These are phyloP conservation scores for Exophiala calicioides DNA, from an alignment of 2,329 filamentous ascomycete species.

Conservation along the genomic window DNA sequence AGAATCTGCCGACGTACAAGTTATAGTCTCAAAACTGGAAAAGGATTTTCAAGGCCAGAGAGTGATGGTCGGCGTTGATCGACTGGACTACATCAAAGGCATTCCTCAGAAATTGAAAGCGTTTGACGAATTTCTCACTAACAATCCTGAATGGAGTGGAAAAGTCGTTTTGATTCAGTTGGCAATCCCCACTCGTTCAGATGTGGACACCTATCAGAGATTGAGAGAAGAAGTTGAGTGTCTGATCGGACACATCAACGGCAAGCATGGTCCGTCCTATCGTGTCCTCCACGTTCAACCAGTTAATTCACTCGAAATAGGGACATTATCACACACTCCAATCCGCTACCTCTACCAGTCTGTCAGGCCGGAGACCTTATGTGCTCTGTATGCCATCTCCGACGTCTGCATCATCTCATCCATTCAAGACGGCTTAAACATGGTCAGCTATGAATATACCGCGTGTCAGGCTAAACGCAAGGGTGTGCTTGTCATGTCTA, in stretches of 20 bases:
- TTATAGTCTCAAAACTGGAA: conserved; percentile 74
- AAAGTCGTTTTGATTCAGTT: conserved; percentile 93
- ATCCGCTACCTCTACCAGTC: conserved; percentile 96
- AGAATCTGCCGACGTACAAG: conserved; percentile 72
- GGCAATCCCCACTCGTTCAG: conserved; percentile 77
- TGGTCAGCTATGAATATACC: conserved; percentile 96
- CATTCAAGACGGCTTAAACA: conserved; percentile 93
- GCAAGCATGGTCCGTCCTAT: conserved; percentile 67
- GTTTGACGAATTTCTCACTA: conserved; percentile 85
- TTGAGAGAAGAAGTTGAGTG: conserved; percentile 88
- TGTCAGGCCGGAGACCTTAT: conserved; percentile 87
- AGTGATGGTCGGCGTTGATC: conserved; percentile 89
- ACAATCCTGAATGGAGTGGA: conserved; percentile 90
- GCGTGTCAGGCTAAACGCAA: conserved; percentile 83
- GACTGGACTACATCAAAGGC: conserved; percentile 95
- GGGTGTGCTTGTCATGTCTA: conserved; percentile 88
- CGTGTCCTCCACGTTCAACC: not conserved
- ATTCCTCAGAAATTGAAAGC: conserved; percentile 92
- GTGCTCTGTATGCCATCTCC: conserved; percentile 85
- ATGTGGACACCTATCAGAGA: conserved; percentile 95
- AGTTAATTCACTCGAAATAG: conserved; percentile 48
- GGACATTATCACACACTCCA: conserved; percentile 80
- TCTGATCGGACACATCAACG: conserved; percentile 90
- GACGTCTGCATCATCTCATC: conserved; percentile 88
- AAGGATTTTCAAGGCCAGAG: conserved; percentile 87